A percentile compares a stretch with the other conserved stretches of the same genome.
Evolutionary conservation across 768 basidiomycete genomes (phyloP).

Genomic region (Saitozyma podzolica): DNA sequence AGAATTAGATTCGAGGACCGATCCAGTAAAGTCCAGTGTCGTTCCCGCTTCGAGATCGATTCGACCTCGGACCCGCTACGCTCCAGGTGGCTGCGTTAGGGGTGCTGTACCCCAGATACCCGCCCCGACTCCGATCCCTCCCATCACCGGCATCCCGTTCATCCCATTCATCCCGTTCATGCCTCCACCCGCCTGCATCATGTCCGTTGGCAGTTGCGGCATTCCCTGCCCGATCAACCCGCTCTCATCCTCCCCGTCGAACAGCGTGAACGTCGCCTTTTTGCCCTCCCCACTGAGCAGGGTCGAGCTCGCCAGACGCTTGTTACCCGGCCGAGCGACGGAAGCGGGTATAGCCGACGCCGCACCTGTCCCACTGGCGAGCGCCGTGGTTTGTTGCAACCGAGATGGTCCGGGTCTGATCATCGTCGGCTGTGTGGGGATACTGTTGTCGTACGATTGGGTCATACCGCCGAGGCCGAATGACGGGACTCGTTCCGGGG

Average conservation of each 20-base stretch:
- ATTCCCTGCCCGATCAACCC: background rate
- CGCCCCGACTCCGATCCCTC: too few relatives aligned
- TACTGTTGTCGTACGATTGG: background rate
- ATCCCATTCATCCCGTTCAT: too few relatives aligned
- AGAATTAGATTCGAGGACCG: too few relatives aligned
- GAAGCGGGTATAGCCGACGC: constrained; percentile 11
- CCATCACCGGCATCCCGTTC: too few relatives aligned
- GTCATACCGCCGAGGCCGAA: constrained; percentile 30
- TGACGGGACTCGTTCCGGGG: constrained; percentile 45
- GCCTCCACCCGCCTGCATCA: too few relatives aligned
- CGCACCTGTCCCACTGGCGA: background rate
- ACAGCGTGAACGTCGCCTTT: constrained; percentile 16
- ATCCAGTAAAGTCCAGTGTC: too few relatives aligned
- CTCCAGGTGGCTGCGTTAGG: too few relatives aligned
- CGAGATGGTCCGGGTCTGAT: background rate
- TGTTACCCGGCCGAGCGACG: constrained; percentile 46
- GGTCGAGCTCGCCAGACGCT: constrained; percentile 46
- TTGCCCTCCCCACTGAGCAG: constrained; percentile 31
- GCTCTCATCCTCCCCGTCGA: constrained; percentile 17
- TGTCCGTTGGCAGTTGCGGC: too few relatives aligned
- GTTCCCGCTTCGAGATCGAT: too few relatives aligned
- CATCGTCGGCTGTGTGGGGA: background rate
- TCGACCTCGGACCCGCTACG: too few relatives aligned
- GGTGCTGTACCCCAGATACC: too few relatives aligned
- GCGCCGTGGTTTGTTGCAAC: background rate